Evolutionary conservation across 495 filamentous ascomycete genomes (phyloP).

Genomic region (Penicillium roqueforti): DNA sequence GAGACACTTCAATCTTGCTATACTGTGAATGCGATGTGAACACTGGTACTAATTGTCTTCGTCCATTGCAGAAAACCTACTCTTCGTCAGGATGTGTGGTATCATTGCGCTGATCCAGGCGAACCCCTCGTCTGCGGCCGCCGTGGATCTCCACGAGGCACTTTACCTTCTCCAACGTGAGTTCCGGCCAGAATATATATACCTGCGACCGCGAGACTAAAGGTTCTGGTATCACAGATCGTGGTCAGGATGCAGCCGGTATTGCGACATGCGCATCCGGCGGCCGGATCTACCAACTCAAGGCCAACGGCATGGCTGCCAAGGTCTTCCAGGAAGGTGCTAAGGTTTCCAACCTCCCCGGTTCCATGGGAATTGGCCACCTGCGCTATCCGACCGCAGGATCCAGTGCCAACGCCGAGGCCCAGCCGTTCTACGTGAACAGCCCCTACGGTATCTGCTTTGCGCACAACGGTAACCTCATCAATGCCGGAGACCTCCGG

Average conservation of each 20-base stretch:
- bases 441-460: conserved; percentile 74
- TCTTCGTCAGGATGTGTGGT: conserved; percentile 66
- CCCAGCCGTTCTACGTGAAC: conserved; percentile 86
- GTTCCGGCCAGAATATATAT: conserved; percentile 14
- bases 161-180: conserved; percentile 78
- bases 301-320: conserved; percentile 87
- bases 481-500: conserved; percentile 82
- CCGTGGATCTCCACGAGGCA: conserved; percentile 81
- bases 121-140: conserved; percentile 59
- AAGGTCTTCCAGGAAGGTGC: conserved; percentile 81
- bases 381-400: conserved; percentile 89
- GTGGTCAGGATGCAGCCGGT: conserved; percentile 90
- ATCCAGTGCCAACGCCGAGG: conserved; percentile 61
- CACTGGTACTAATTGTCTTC: not conserved
- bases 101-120: conserved; percentile 80
- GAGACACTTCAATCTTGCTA: conserved; percentile 18
- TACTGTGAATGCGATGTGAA: conserved; percentile 6
- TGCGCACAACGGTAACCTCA: conserved; percentile 85
- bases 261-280: conserved; percentile 72
- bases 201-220: conserved; percentile 14
- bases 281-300: conserved; percentile 83
- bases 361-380: conserved; percentile 86
- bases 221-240: conserved; percentile 29
- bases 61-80: conserved; percentile 14
- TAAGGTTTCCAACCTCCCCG: conserved; percentile 72